A percentile compares a stretch with the other conserved stretches of the same genome.
Conservation (phyloP, 148 eudicot species). For the Silene latifolia region DNA sequence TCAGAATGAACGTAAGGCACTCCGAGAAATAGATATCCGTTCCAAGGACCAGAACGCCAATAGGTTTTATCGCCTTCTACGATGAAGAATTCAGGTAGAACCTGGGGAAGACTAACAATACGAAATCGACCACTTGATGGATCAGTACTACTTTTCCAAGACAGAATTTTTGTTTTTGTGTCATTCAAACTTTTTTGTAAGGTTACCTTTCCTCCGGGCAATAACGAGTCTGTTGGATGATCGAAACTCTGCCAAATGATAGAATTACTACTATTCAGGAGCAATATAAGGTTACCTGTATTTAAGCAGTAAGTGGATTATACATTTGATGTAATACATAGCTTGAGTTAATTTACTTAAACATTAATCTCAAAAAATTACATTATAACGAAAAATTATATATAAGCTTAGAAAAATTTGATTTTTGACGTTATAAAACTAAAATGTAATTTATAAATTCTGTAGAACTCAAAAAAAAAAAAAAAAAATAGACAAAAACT, state of each 20-base stretch:
- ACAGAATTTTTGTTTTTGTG: slow-evolving; percentile 1
- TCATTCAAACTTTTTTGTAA: not conserved
- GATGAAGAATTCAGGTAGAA: slow-evolving; percentile 13
- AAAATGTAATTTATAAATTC: too few species aligned
- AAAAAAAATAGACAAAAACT: too few species aligned
- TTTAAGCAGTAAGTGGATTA: too few species aligned
- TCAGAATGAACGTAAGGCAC: not conserved
- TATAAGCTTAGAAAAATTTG: too few species aligned
- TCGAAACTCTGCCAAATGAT: slow-evolving; percentile 37
- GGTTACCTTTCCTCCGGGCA: slow-evolving; percentile 8
- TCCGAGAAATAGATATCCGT: slow-evolving; percentile 29
- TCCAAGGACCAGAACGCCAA: slow-evolving; percentile 47
- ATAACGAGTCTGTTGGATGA: slow-evolving; percentile 30
- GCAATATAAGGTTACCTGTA: slow-evolving; percentile 38
- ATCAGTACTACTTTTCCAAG: slow-evolving; percentile 41
- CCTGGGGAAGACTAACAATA: slow-evolving; percentile 22
- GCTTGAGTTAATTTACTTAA: too few species aligned
- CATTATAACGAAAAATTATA: too few species aligned
- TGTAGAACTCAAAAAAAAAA: too few species aligned
- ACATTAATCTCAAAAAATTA: too few species aligned
- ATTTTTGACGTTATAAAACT: too few species aligned
- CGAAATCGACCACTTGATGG: slow-evolving; percentile 40
- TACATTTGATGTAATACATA: too few species aligned
- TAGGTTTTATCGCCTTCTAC: slow-evolving; percentile 30
- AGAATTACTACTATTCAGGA: not conserved